These are phyloP conservation scores for Cladobotryum protrusum DNA, from an alignment of 2,329 filamentous ascomycete species.

Conservation along the genomic window DNA sequence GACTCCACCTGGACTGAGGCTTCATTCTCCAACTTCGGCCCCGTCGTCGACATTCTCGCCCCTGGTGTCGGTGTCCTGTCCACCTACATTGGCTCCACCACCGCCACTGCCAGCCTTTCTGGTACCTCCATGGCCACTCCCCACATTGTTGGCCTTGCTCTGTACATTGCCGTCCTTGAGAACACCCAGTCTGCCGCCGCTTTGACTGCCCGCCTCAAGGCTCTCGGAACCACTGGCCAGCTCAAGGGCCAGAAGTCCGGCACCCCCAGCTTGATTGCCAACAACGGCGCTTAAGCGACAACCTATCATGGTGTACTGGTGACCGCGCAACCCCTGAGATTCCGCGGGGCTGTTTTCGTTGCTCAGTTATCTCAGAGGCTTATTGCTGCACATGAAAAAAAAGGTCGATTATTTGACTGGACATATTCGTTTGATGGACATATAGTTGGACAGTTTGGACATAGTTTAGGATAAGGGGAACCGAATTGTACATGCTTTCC, in stretches of 20 bases:
- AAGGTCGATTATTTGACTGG: too few relatives aligned
- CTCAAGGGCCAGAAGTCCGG: slow-evolving; percentile 28
- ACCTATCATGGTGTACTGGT: neutral
- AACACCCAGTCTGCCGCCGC: slow-evolving; percentile 32
- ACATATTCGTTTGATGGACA: too few relatives aligned
- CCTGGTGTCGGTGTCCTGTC: slow-evolving; percentile 42
- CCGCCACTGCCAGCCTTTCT: slow-evolving; percentile 40
- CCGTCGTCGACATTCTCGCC: slow-evolving; percentile 43
- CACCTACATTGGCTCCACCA: slow-evolving; percentile 37
- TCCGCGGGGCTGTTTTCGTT: too few relatives aligned
- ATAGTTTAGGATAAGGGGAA: too few relatives aligned
- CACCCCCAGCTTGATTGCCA: slow-evolving; percentile 41
- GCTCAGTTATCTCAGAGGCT: too few relatives aligned
- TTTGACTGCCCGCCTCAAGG: slow-evolving; percentile 36
- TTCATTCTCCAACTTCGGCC: slow-evolving; percentile 46
- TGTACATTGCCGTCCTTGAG: slow-evolving; percentile 48
- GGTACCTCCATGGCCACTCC: slow-evolving; percentile 60
- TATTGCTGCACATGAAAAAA: too few relatives aligned
- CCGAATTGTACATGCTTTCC: too few relatives aligned
- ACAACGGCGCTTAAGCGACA: slow-evolving; percentile 32
- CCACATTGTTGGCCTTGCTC: slow-evolving; percentile 52
- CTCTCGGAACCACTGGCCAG: slow-evolving; percentile 34
- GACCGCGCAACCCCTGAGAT: neutral
- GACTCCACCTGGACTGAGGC: slow-evolving; percentile 33
- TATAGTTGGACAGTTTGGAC: too few relatives aligned